Conservation (phyloP, 306 rosid genomes). For the Trifolium dubium region DNA sequence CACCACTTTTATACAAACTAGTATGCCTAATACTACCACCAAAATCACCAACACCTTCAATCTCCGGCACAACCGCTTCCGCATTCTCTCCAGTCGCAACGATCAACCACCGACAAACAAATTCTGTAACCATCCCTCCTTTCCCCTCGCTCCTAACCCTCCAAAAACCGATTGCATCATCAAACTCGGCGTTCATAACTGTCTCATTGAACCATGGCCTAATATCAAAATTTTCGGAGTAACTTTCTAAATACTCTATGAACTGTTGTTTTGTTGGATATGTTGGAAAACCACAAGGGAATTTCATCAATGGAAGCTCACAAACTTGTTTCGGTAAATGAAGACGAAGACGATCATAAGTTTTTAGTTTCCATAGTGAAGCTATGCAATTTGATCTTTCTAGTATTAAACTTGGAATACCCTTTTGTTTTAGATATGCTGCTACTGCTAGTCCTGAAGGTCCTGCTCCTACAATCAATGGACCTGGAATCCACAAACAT, state of each 20-base stretch:
- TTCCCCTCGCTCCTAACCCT: slow-evolving; percentile 40
- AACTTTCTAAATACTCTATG: slow-evolving; percentile 58
- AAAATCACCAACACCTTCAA: slow-evolving; percentile 61
- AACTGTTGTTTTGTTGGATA: slow-evolving; percentile 86
- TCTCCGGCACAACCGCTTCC: slow-evolving; percentile 68
- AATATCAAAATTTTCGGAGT: slow-evolving; percentile 54
- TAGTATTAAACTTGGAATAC: slow-evolving; percentile 57
- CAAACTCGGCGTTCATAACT: slow-evolving; percentile 60
- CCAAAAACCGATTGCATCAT: slow-evolving; percentile 61
- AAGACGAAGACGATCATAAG: slow-evolving; percentile 74
- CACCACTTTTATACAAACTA: slow-evolving; percentile 69
- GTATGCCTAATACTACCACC: slow-evolving; percentile 64
- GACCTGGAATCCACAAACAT: slow-evolving; percentile 52
- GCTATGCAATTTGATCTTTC: slow-evolving; percentile 90
- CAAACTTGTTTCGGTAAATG: slow-evolving; percentile 84
- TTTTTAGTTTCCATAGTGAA: slow-evolving; percentile 78
- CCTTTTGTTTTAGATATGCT: slow-evolving; percentile 64
- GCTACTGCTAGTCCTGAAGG: slow-evolving; percentile 88
- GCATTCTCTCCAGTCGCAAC: slow-evolving; percentile 95
- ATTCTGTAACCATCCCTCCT: slow-evolving; percentile 45
- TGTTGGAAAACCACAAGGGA: slow-evolving; percentile 67
- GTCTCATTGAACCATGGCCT: slow-evolving; percentile 64
- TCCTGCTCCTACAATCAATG: slow-evolving; percentile 85
- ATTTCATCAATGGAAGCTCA: slow-evolving; percentile 68
- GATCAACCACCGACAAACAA: slow-evolving; percentile 66